phyloP scores from a whole-genome alignment of 164 flowering plant genomes.

The Stephania cephalantha region DNA sequence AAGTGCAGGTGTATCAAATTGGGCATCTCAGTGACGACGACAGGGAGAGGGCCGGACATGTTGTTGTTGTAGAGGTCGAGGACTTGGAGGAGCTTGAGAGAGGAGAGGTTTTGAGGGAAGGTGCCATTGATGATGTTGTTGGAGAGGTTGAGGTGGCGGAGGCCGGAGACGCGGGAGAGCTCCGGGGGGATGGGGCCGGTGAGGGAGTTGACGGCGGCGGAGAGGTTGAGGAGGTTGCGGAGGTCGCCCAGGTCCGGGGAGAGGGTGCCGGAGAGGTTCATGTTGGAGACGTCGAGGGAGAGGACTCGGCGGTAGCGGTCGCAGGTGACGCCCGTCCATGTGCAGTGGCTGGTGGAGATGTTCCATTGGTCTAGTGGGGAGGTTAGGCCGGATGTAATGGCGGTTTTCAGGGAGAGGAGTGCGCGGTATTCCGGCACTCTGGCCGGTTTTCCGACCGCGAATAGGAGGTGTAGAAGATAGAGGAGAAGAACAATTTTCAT shows the following conservation, averaged over 20 bases:
- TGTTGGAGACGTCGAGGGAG: slow-evolving; percentile 53
- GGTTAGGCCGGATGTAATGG: slow-evolving; percentile 56
- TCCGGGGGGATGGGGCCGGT: slow-evolving; percentile 58
- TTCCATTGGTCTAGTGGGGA: slow-evolving; percentile 49
- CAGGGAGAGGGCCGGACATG: slow-evolving; percentile 61
- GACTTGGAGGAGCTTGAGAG: slow-evolving; percentile 34
- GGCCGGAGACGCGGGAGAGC: slow-evolving; percentile 36
- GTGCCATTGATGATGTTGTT: slow-evolving; percentile 62
- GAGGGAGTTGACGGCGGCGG: slow-evolving; percentile 50
- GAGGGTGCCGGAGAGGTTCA: slow-evolving; percentile 57
- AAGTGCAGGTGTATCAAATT: slow-evolving; percentile 63
- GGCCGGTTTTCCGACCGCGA: slow-evolving; percentile 21
- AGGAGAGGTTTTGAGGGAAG: slow-evolving; percentile 45
- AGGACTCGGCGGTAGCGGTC: slow-evolving; percentile 46
- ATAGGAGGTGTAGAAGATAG: slow-evolving; percentile 10
- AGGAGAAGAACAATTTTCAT: slow-evolving; percentile 20
- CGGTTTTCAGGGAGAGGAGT: slow-evolving; percentile 55
- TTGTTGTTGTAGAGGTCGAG: slow-evolving; percentile 87
- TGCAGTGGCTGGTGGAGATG: slow-evolving; percentile 47
- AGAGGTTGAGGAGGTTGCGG: slow-evolving; percentile 40
- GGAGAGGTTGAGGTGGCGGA: slow-evolving; percentile 62
- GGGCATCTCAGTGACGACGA: slow-evolving; percentile 33
- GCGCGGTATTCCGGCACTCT: slow-evolving; percentile 47
- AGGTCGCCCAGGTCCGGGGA: slow-evolving; percentile 50
- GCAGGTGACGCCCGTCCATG: slow-evolving; percentile 69